Conservation (phyloP, 1,284 basidiomycete species). For the Melampsora abietis-canadensis region DNA sequence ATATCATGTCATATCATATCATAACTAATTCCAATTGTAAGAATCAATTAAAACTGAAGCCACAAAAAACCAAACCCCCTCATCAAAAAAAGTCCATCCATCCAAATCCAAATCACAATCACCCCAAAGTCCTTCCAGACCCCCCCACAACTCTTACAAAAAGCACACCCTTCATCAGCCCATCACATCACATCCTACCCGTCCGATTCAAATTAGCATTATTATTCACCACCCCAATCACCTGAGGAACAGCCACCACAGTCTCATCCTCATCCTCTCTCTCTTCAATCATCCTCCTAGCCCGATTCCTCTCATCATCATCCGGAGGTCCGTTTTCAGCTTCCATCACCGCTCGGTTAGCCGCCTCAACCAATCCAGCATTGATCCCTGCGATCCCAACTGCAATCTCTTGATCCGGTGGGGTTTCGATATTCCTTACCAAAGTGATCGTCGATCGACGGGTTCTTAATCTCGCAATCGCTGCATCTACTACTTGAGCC, state of each 20-base stretch:
- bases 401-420: slow-evolving; percentile 26
- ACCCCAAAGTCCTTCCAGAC: too few relatives aligned
- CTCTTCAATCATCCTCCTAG: slow-evolving; percentile 25
- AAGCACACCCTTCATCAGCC: too few relatives aligned
- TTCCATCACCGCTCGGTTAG: not conserved
- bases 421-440: slow-evolving; percentile 21
- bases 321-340: slow-evolving; percentile 1
- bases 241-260: not conserved
- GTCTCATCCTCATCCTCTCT: not conserved
- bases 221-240: too few relatives aligned
- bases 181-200: too few relatives aligned
- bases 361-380: slow-evolving; percentile 4
- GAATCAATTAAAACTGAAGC: too few relatives aligned
- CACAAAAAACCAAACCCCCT: too few relatives aligned
- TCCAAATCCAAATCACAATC: too few relatives aligned
- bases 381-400: not conserved
- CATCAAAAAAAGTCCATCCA: too few relatives aligned
- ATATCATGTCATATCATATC: too few relatives aligned
- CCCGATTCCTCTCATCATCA: slow-evolving; percentile 34
- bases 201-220: too few relatives aligned
- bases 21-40: too few relatives aligned
- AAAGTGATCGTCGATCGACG: not conserved
- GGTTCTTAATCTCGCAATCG: slow-evolving; percentile 29
- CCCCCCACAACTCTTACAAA: too few relatives aligned
- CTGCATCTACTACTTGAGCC: slow-evolving; percentile 24